Conservation (phyloP, 148 eudicot genomes). For the Rhododendron simsii region DNA sequence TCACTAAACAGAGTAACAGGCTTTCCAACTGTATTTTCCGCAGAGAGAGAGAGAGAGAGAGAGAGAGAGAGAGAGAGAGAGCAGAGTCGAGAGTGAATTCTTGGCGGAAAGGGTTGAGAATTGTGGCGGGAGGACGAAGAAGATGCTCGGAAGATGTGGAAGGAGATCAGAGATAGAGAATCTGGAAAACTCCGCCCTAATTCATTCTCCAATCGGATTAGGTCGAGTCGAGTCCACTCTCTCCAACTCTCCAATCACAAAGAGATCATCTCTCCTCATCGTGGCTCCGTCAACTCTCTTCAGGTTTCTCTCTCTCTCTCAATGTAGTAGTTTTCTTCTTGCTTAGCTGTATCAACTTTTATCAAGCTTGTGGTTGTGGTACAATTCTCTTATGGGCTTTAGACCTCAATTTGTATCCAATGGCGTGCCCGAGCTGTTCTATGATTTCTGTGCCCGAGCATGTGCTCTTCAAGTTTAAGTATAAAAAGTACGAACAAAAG, state of each 20-base stretch:
- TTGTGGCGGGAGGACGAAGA: slow-evolving; percentile 2
- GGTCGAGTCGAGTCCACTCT: slow-evolving; percentile 50
- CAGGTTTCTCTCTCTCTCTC: slow-evolving; percentile 45
- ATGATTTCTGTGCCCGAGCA: too few species aligned
- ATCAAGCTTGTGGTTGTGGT: neutral
- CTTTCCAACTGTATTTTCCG: too few species aligned
- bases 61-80: neutral
- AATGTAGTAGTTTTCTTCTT: neutral
- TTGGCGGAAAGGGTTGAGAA: neutral
- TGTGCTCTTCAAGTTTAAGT: too few species aligned
- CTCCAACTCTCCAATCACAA: slow-evolving; percentile 80
- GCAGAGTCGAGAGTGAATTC: neutral
- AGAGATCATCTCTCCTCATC: slow-evolving; percentile 81
- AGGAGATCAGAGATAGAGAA: slow-evolving; percentile 70
- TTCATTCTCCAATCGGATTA: slow-evolving; percentile 59
- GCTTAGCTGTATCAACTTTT: neutral
- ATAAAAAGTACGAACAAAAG: too few species aligned
- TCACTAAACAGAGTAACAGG: too few species aligned
- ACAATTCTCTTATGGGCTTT: neutral
- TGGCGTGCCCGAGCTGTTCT: too few species aligned
- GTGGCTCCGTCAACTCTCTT: slow-evolving; percentile 84
- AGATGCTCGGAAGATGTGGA: slow-evolving; percentile 77
- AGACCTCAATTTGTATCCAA: neutral
- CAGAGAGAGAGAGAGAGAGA: neutral
- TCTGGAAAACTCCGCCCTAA: slow-evolving; percentile 47